These are phyloP conservation scores for Tylopilus rubrobrunneus DNA, from an alignment of 768 basidiomycete genomes.

Conservation along the genomic window DNA sequence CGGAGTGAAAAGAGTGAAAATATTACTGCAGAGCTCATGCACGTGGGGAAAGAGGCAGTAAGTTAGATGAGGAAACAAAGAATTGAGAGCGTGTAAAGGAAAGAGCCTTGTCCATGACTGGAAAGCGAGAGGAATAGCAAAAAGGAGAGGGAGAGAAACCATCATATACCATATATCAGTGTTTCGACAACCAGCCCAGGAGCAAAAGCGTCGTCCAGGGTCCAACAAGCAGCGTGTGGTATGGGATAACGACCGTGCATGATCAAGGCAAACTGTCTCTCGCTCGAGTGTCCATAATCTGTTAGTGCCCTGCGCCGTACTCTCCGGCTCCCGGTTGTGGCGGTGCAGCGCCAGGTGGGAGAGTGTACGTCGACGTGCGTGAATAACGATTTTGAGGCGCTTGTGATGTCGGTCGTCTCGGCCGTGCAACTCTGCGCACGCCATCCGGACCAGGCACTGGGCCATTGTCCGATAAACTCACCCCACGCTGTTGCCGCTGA, in stretches of 20 bases:
- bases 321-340: slow-evolving; percentile 38
- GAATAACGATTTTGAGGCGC: slow-evolving; percentile 69
- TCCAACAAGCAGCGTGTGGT: slow-evolving; percentile 10
- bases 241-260: background rate
- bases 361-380: slow-evolving; percentile 48
- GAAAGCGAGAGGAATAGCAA: slow-evolving; percentile 11
- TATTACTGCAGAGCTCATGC: slow-evolving; percentile 1
- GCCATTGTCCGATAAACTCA: slow-evolving; percentile 78
- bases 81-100: background rate
- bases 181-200: background rate
- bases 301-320: slow-evolving; percentile 12
- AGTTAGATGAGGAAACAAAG: background rate
- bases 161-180: slow-evolving; percentile 10
- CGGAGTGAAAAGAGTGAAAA: background rate
- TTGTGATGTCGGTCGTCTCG: slow-evolving; percentile 61
- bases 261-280: slow-evolving; percentile 1
- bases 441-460: slow-evolving; percentile 77
- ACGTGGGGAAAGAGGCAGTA: background rate
- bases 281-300: slow-evolving; percentile 1
- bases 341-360: slow-evolving; percentile 76
- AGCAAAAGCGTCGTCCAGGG: background rate
- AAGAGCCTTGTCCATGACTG: slow-evolving; percentile 1
- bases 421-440: slow-evolving; percentile 75
- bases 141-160: background rate
- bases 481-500: slow-evolving; percentile 47